Evolutionary conservation across 2,329 filamentous ascomycete genomes (phyloP).

Genomic region (Myotisia sp.): DNA sequence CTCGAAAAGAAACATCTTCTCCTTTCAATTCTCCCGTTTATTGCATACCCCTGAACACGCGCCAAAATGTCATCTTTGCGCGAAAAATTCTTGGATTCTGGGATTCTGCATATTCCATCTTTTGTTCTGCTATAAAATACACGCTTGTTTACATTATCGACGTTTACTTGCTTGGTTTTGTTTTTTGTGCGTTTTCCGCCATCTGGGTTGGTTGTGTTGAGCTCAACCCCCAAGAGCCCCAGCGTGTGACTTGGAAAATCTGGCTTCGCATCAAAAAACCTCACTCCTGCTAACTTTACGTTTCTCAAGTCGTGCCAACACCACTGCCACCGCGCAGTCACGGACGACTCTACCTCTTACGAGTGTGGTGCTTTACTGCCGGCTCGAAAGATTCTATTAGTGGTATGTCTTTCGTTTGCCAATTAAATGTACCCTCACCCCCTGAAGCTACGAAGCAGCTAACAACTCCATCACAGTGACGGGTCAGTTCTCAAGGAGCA

Average conservation of each 20-base stretch:
- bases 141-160: background rate
- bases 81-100: no score
- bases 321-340: conserved; percentile 20
- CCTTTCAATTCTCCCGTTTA: background rate
- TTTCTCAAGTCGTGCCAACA: conserved; percentile 9
- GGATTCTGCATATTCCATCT: conserved; percentile 4
- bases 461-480: no score
- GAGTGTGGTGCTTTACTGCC: conserved; percentile 13
- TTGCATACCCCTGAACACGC: conserved; percentile 1
- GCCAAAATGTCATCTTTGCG: no score
- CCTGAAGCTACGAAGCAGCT: conserved; percentile 15
- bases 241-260: conserved; percentile 2
- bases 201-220: conserved; percentile 2
- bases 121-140: background rate
- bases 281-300: no score
- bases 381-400: conserved; percentile 14
- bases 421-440: conserved; percentile 5
- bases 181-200: conserved; percentile 5
- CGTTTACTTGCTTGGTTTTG: background rate
- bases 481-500: no score
- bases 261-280: conserved; percentile 8
- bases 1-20: background rate
- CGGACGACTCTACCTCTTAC: conserved; percentile 15
- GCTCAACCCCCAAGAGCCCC: background rate
- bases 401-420: no score